phyloP scores from a whole-genome alignment of 441 rosid species.

The Jatropha podagrica region DNA sequence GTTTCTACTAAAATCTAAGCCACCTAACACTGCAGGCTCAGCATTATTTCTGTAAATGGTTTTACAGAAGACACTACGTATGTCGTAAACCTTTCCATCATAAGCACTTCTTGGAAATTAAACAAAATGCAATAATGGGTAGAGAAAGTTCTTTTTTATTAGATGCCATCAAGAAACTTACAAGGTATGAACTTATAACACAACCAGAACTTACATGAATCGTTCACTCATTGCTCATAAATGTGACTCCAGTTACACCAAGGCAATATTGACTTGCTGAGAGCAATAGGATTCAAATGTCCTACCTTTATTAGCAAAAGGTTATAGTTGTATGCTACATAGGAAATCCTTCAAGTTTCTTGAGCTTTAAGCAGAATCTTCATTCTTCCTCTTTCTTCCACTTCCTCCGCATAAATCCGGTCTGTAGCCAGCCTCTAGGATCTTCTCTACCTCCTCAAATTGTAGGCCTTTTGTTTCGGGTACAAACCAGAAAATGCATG shows the following conservation, averaged over 20 bases:
- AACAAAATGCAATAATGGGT: background rate
- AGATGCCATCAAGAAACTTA: background rate
- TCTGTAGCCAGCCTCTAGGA: constrained; percentile 56
- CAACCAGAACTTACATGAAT: background rate
- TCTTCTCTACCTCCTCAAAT: constrained; percentile 74
- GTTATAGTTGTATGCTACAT: background rate
- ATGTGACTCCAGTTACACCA: too few species aligned
- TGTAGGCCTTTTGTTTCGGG: constrained; percentile 92
- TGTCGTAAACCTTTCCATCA: too few species aligned
- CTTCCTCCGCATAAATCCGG: constrained; percentile 26
- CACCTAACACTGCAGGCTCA: too few species aligned
- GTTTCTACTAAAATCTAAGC: too few species aligned
- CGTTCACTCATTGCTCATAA: too few species aligned
- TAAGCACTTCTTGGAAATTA: too few species aligned
- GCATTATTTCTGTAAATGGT: too few species aligned
- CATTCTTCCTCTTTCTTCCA: background rate
- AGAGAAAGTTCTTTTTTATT: background rate
- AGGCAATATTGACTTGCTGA: too few species aligned
- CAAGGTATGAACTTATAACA: too few species aligned
- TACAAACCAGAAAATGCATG: constrained; percentile 56
- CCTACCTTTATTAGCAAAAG: too few species aligned
- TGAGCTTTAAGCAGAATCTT: background rate
- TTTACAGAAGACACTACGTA: too few species aligned
- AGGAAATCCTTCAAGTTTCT: background rate
- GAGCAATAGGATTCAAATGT: background rate